phyloP scores from a whole-genome alignment of 352 stramenopile species.

The Phytophthora pluvialis region DNA sequence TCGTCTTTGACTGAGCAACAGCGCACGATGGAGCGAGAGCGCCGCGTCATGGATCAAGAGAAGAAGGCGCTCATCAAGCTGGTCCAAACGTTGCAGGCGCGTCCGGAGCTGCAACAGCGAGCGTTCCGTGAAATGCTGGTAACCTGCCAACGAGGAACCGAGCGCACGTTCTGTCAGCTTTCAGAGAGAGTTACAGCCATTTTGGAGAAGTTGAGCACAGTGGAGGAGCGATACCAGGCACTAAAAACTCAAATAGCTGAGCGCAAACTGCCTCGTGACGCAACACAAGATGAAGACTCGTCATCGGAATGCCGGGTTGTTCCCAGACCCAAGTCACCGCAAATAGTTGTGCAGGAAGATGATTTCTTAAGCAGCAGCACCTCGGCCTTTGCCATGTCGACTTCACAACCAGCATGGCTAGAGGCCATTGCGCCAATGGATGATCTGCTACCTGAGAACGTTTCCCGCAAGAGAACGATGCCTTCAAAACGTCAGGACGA shows the following conservation, averaged over 20 bases:
- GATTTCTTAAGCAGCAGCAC: slow-evolving; percentile 23
- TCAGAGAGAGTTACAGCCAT: slow-evolving; percentile 23
- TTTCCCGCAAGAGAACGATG: not conserved
- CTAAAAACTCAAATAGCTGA: slow-evolving; percentile 16
- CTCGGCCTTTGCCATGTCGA: slow-evolving; percentile 22
- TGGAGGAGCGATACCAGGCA: slow-evolving; percentile 25
- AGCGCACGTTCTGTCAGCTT: slow-evolving; percentile 36
- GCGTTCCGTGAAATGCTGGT: slow-evolving; percentile 52
- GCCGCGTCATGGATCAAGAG: slow-evolving; percentile 26
- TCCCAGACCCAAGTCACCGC: slow-evolving; percentile 11
- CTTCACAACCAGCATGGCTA: slow-evolving; percentile 25
- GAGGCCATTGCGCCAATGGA: slow-evolving; percentile 23
- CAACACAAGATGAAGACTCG: not conserved
- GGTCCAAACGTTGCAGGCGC: slow-evolving; percentile 53
- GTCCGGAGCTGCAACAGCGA: slow-evolving; percentile 45
- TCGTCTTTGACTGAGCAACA: slow-evolving; percentile 29
- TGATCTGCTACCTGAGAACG: not conserved
- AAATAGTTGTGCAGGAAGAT: slow-evolving; percentile 37
- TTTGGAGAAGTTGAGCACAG: slow-evolving; percentile 25
- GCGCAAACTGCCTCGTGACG: not conserved
- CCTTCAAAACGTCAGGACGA: not conserved
- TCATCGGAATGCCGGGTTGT: slow-evolving; percentile 5
- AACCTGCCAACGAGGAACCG: slow-evolving; percentile 40
- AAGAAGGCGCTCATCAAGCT: slow-evolving; percentile 35
- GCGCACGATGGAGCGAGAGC: slow-evolving; percentile 25